Evolutionary conservation across 768 basidiomycete genomes (phyloP), one percentile per base, ranked within the genome.

Genomic region (Floccularia luteovirens): DNA sequence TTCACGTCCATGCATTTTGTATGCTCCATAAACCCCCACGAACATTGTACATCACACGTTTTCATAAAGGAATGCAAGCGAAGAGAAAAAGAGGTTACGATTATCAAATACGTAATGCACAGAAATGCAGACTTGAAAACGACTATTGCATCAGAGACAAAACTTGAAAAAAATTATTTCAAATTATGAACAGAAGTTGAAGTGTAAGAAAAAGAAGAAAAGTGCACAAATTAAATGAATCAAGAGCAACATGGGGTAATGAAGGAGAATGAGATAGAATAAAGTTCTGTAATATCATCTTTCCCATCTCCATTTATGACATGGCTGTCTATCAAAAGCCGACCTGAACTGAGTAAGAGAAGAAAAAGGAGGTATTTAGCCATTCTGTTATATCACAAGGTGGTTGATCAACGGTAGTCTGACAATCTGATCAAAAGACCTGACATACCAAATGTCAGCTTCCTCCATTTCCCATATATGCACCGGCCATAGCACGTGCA

Each of bases 401-500:
- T n/a, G n/a, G n/a, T n/a, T n/a, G n/a, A n/a, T n/a, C n/a, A n/a
- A n/a, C n/a, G n/a, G n/a, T 19, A 12, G 20, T 34, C 20, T 19
- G 32, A 14, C 32, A 12, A 14, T 12, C 32, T 8, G 16, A 17
- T 7, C 16, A 17, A 6, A 34, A 17, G 16, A 34, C 20, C n/a
- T 12, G 32, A 34, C 32, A 19, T 19, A 34, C 32, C 32, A 17
- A n/a, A n/a, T n/a, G n/a, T n/a, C n/a, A 17, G 32, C 32, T 19
- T 34, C 32, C 27, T 23, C 37, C 36, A 44, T 38, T 43, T 35
- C 51, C 55, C 43, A 58, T 31, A 66, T 79, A 72, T 24, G 69
- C 66, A 55, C 64, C 63, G 24, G 72, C 71, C 62, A 80, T 69
- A 45, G 78, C 72, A 57, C 72, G 66, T 31, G 81, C 81, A 60